Evolutionary conservation across 768 basidiomycete genomes (phyloP).

Genomic region (Suillus alpinus): DNA sequence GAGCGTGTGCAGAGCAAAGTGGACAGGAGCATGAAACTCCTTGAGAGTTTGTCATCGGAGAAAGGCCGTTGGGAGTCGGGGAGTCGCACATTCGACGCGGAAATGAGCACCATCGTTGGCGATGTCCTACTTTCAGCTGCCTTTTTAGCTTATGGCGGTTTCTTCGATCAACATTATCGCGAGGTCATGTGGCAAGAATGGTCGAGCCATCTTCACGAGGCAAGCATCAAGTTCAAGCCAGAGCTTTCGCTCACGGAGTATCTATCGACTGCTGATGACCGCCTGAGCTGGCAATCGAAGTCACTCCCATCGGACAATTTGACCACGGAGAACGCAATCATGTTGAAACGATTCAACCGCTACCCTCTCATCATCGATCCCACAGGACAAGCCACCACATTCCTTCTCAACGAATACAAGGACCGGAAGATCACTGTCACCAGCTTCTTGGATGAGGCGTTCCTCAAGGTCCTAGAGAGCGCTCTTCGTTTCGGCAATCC

Average conservation of each 20-base stretch:
- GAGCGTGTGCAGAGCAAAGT: slow-evolving; percentile 96
- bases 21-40: slow-evolving; percentile 91
- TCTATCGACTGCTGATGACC: slow-evolving; percentile 94
- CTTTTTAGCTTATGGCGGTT: slow-evolving; percentile 95
- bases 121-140: slow-evolving; percentile 95
- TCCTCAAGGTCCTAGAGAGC: slow-evolving; percentile 97
- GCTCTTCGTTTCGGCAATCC: slow-evolving; percentile 99
- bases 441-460: slow-evolving; percentile 97
- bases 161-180: slow-evolving; percentile 98
- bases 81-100: slow-evolving; percentile 92
- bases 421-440: slow-evolving; percentile 97
- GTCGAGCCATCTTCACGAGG: slow-evolving; percentile 84
- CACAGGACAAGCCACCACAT: slow-evolving; percentile 93
- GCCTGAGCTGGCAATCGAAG: slow-evolving; percentile 93
- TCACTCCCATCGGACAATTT: slow-evolving; percentile 94
- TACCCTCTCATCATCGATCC: slow-evolving; percentile 98
- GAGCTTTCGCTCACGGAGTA: slow-evolving; percentile 95
- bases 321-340: slow-evolving; percentile 98
- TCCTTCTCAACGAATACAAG: slow-evolving; percentile 91
- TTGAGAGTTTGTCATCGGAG: slow-evolving; percentile 94
- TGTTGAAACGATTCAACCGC: slow-evolving; percentile 96
- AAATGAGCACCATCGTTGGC: slow-evolving; percentile 98
- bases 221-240: slow-evolving; percentile 86
- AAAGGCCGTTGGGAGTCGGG: slow-evolving; percentile 91
- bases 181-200: slow-evolving; percentile 97